Evolutionary conservation across 306 rosid species (phyloP).

Genomic region (Citrullus amarus): DNA sequence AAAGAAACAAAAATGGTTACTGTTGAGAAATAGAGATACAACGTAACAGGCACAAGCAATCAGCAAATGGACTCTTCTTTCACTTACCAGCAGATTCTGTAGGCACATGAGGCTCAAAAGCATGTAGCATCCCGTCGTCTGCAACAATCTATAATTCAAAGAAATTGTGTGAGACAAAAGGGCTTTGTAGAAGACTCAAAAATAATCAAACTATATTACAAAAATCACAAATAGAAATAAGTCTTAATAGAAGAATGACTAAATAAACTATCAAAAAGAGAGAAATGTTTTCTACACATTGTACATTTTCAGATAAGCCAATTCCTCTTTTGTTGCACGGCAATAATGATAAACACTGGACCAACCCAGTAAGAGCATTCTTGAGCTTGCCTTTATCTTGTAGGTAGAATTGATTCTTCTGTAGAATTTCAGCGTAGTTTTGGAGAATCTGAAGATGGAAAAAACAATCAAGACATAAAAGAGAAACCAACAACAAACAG

Average conservation of each 20-base stretch:
- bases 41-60: neutral
- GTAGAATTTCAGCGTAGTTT: constrained; percentile 59
- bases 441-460: constrained; percentile 57
- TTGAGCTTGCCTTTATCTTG: constrained; percentile 67
- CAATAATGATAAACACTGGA: constrained; percentile 65
- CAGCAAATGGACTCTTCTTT: constrained; percentile 9
- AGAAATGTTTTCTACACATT: neutral
- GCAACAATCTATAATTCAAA: constrained; percentile 34
- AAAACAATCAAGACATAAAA: neutral
- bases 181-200: neutral
- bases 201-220: neutral
- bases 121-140: constrained; percentile 39
- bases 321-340: constrained; percentile 51
- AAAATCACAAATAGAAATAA: neutral
- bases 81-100: constrained; percentile 45
- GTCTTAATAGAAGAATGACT: neutral
- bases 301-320: constrained; percentile 45
- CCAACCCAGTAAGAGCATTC: constrained; percentile 58
- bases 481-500: neutral
- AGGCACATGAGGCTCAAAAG: constrained; percentile 43
- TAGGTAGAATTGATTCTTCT: constrained; percentile 48
- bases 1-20: neutral
- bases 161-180: constrained; percentile 17
- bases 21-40: neutral
- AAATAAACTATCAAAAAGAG: neutral